Conservation (phyloP, 257 asterid genomes). For the Solanum sitiens region DNA sequence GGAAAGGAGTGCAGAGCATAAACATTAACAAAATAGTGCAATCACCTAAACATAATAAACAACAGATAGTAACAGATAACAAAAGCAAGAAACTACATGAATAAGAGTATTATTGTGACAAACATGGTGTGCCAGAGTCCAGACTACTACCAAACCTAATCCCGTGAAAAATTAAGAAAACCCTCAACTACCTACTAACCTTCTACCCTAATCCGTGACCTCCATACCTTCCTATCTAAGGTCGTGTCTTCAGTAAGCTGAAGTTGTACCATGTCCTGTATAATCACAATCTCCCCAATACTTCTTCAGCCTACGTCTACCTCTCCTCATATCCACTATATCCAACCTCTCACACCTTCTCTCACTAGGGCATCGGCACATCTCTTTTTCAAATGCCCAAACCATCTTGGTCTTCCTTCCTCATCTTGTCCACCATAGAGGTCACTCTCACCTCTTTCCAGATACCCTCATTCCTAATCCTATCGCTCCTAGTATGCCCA, state of each 20-base stretch:
- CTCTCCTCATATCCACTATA: neutral
- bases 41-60: neutral
- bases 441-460: neutral
- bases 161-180: too few species aligned
- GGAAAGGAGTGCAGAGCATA: neutral
- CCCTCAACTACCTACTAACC: neutral
- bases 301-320: neutral
- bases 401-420: neutral
- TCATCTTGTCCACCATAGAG: neutral
- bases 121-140: neutral
- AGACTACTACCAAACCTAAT: neutral
- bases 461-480: neutral
- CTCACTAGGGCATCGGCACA: neutral
- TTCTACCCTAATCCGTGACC: neutral
- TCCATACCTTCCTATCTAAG: neutral
- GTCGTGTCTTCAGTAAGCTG: too few species aligned
- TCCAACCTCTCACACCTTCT: neutral
- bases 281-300: neutral
- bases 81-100: neutral
- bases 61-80: neutral
- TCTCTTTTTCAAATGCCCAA: neutral
- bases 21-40: neutral
- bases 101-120: neutral
- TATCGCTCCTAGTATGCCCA: neutral
- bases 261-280: neutral